Base-by-base conservation (phyloP, 495 filamentous ascomycete species). In the Sordaria brevicollis region DNA sequence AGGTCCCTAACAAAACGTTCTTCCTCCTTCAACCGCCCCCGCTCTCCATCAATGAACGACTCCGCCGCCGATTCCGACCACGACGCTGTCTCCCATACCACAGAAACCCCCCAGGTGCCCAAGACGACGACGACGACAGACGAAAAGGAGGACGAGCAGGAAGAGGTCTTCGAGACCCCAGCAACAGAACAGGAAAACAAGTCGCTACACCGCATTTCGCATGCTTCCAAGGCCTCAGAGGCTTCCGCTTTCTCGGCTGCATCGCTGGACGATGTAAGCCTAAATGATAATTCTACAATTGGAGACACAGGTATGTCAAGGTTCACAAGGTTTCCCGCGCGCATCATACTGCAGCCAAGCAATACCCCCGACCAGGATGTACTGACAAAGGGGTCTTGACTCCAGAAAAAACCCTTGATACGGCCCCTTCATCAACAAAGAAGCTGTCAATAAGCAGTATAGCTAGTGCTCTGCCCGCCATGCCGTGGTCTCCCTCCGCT, bases 231-330 rank as follows among this genome's bases (percentile, higher is more conserved):
- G 25, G 49, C 1, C 17, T 62, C 49, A 62, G 49, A 62, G 49
- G 49, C 49, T 21, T 62, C 49, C 49, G 49, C 49, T 9, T 62
- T 62, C 25, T 62, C 89, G 4, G 71, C 72, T 31, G 71, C 69
- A 65, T 72, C 70, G 9, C 84, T 92, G 38, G 90, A 93, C 70
- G 89, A 91, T 74, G 86, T 94, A 36, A 90, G 87, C 71, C 81
- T 93, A 62, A 87, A 86, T 36, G 88, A 88, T 73, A 86, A 84
- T 65, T 71, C 76, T 33, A 49, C 71, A 36, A 71, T 74, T 49
- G 72, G 72, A 29, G 71, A 72, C 11, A 76, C 76, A 75, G 76
- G 76, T 77, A 73, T 71, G 34, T 33, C 34, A 21, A 39, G 11
- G 39, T 21, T 5, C 9, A n/a, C n/a, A n/a, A n/a, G n/a, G n/a